Evolutionary conservation across 2,329 filamentous ascomycete genomes (phyloP).

Genomic region (Alternaria triticimaculans): DNA sequence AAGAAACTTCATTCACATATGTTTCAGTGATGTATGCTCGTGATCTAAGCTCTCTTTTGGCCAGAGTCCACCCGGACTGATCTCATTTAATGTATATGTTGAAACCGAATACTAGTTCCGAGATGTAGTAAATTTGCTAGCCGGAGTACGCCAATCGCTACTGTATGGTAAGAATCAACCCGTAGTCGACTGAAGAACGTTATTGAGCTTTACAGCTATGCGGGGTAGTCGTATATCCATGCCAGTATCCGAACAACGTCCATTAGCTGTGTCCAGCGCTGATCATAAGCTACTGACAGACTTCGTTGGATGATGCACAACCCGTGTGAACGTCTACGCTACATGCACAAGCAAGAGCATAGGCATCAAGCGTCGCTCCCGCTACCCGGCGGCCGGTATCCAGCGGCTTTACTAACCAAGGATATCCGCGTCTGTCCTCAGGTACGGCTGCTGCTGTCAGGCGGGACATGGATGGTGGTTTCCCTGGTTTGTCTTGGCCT

Average conservation of each 20-base stretch:
- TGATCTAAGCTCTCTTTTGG: background rate
- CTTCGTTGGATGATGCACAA: background rate
- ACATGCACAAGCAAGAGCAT: background rate
- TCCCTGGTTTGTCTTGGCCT: background rate
- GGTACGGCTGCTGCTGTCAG: background rate
- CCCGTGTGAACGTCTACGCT: background rate
- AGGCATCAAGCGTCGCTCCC: background rate
- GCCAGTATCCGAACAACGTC: background rate
- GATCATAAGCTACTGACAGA: background rate
- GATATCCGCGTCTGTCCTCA: slow-evolving; percentile 9
- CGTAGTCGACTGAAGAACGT: background rate
- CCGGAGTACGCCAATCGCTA: background rate
- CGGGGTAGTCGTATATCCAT: background rate
- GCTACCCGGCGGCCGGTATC: background rate
- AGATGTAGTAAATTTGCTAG: background rate
- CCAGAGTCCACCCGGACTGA: no score
- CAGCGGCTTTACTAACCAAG: background rate
- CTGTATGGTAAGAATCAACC: background rate
- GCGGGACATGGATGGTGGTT: background rate
- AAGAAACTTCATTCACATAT: background rate
- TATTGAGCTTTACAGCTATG: background rate
- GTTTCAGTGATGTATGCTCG: background rate
- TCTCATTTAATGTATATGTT: background rate
- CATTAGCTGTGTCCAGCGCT: background rate
- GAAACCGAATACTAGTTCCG: background rate